Percentiles rank a stretch among this genome's conserved stretches.
These are phyloP conservation scores for Fonsecaea monophora DNA, from an alignment of 2,329 filamentous ascomycete species.

Conservation along the genomic window DNA sequence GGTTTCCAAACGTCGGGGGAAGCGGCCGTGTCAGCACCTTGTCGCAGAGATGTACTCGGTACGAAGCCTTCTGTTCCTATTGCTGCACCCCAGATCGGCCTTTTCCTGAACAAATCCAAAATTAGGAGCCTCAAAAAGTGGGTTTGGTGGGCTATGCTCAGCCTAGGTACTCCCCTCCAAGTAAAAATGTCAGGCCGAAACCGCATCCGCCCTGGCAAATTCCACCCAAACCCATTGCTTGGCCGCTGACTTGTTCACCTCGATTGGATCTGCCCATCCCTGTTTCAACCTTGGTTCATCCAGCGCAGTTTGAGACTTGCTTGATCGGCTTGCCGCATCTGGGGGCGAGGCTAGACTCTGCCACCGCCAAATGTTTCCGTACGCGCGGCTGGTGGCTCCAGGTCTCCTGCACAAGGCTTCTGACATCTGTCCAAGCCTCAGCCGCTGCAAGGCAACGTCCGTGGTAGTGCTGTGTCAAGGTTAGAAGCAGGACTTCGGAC, in stretches of 20 bases:
- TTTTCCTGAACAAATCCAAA: not conserved
- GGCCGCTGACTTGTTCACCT: not conserved
- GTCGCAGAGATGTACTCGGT: not conserved
- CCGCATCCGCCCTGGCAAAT: not conserved
- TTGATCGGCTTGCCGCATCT: slow-evolving; percentile 4
- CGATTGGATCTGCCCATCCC: slow-evolving; percentile 13
- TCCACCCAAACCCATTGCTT: slow-evolving; percentile 2
- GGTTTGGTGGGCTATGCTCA: not conserved
- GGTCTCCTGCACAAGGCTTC: slow-evolving; percentile 6
- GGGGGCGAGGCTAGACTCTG: slow-evolving; percentile 16
- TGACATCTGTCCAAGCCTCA: slow-evolving; percentile 12
- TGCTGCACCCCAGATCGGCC: not conserved
- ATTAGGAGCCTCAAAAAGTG: not conserved
- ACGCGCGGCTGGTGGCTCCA: slow-evolving; percentile 20
- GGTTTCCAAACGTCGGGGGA: not conserved
- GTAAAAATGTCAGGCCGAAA: not conserved
- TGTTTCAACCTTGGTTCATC: slow-evolving; percentile 23
- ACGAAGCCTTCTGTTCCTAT: not conserved
- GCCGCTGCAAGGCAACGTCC: slow-evolving; percentile 1
- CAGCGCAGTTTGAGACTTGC: not conserved
- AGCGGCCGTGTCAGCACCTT: not conserved
- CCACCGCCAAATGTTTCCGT: slow-evolving; percentile 7
- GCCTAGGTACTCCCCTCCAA: not conserved
- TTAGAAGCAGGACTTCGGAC: slow-evolving; percentile 14
- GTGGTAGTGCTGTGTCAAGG: slow-evolving; percentile 5